A percentile compares a stretch with the other conserved stretches of the same genome.
Evolutionary conservation across 1,139 yeast genomes (phyloP).

Genomic region (Debaryomycetaceae sp.): DNA sequence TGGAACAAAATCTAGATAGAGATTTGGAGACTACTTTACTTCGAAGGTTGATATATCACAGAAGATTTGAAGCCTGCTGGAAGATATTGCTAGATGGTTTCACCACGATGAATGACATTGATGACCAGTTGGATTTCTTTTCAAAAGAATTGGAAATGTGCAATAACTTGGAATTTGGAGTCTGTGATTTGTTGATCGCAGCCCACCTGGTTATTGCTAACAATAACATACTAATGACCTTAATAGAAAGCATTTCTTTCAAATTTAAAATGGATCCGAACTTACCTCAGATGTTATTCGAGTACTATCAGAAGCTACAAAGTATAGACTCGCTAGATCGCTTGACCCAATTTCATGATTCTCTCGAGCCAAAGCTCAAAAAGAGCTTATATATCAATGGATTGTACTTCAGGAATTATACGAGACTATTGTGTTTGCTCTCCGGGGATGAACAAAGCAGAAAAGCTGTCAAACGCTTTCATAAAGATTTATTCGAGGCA

Average conservation of each 20-base stretch:
- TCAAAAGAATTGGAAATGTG: constrained; percentile 14
- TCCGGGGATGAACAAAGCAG: neutral
- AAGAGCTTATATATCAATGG: constrained; percentile 2
- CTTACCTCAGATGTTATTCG: neutral
- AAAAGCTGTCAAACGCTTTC: neutral
- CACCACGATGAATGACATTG: constrained; percentile 34
- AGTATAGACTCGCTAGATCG: constrained; percentile 1
- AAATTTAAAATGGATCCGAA: constrained; percentile 2
- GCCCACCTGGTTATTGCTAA: constrained; percentile 11
- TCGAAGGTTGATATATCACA: constrained; percentile 28
- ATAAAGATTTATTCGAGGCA: neutral
- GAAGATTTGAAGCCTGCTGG: constrained; percentile 32
- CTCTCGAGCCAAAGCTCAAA: neutral
- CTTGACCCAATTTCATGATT: neutral
- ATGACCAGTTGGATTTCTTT: constrained; percentile 31
- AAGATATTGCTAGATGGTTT: constrained; percentile 20
- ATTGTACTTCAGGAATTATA: constrained; percentile 2
- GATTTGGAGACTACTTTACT: constrained; percentile 20
- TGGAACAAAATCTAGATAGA: constrained; percentile 18
- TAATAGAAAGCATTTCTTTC: constrained; percentile 20
- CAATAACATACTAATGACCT: constrained; percentile 14
- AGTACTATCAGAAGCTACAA: constrained; percentile 1
- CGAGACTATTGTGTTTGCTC: neutral
- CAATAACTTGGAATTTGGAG: constrained; percentile 22
- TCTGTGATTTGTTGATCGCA: constrained; percentile 18